phyloP scores from a whole-genome alignment of 352 stramenopile genomes.

The Phytophthora uliginosa region DNA sequence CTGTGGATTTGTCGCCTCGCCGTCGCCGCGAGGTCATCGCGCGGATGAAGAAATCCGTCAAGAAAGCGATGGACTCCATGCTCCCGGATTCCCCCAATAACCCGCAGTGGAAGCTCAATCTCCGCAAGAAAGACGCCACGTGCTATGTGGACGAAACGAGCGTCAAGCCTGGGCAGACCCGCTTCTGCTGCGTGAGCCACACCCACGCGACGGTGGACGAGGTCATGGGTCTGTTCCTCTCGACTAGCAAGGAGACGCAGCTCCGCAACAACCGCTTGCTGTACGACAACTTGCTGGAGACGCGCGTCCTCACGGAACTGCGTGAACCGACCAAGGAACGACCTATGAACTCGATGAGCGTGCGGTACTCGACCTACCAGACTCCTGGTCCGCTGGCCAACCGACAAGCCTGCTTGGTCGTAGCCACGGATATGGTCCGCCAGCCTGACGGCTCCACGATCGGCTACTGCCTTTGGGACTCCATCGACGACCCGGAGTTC shows the following conservation, averaged over 20 bases:
- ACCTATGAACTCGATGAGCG: conserved; percentile 40
- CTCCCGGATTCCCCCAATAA: conserved; percentile 36
- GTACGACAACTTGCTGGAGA: conserved; percentile 58
- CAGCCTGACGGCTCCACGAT: conserved; percentile 52
- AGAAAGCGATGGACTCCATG: conserved; percentile 52
- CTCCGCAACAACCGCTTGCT: conserved; percentile 53
- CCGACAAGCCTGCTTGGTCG: conserved; percentile 41
- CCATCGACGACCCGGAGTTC: conserved; percentile 43
- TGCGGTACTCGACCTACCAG: conserved; percentile 45
- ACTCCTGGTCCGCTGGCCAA: conserved; percentile 47
- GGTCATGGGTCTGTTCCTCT: conserved; percentile 53
- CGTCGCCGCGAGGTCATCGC: conserved; percentile 28
- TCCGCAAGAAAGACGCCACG: conserved; percentile 43
- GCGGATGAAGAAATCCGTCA: conserved; percentile 32
- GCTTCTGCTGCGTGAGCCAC: conserved; percentile 61
- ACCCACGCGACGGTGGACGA: conserved; percentile 48
- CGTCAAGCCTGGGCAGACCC: conserved; percentile 40
- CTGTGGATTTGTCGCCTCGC: conserved; percentile 4
- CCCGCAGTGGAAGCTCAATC: conserved; percentile 50
- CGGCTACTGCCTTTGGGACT: conserved; percentile 72
- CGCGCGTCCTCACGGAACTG: conserved; percentile 47
- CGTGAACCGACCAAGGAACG: conserved; percentile 32
- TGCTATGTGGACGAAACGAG: conserved; percentile 59
- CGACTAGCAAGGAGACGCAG: conserved; percentile 47
- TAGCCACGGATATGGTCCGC: conserved; percentile 42